Evolutionary conservation across 768 basidiomycete genomes (phyloP).

Genomic region (Flagelloscypha sp.): DNA sequence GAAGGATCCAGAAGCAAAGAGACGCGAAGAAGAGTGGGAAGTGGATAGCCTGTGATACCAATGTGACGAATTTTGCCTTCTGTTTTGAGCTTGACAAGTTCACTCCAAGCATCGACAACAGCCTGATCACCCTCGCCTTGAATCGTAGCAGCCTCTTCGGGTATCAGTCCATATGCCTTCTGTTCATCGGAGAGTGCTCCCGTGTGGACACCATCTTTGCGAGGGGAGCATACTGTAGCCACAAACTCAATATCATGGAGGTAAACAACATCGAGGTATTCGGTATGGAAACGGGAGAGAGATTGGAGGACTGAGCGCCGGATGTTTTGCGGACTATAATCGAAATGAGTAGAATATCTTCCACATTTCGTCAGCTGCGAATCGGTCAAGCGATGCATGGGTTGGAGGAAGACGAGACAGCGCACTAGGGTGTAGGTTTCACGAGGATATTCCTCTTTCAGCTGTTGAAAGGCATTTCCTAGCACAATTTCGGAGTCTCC

Average conservation of each 20-base stretch:
- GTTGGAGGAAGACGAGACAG: constrained; percentile 3
- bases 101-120: constrained; percentile 58
- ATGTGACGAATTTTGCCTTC: constrained; percentile 67
- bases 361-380: constrained; percentile 81
- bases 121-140: constrained; percentile 65
- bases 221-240: constrained; percentile 40
- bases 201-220: constrained; percentile 45
- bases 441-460: constrained; percentile 67
- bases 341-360: constrained; percentile 57
- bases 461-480: constrained; percentile 51
- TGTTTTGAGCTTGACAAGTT: constrained; percentile 58
- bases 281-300: constrained; percentile 60
- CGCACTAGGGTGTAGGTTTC: constrained; percentile 66
- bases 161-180: constrained; percentile 55
- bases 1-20: constrained; percentile 65
- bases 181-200: constrained; percentile 46
- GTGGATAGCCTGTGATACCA: constrained; percentile 78
- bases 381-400: neutral
- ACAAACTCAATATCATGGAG: constrained; percentile 84
- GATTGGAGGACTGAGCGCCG: constrained; percentile 60
- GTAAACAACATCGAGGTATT: constrained; percentile 74
- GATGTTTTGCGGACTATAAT: constrained; percentile 64
- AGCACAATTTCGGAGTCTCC: constrained; percentile 73
- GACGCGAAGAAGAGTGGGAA: constrained; percentile 78
- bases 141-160: constrained; percentile 47